Evolutionary conservation across 2,329 filamentous ascomycete species (phyloP), one percentile per base, ranked within the genome.

Genomic region (Claviceps purpurea): DNA sequence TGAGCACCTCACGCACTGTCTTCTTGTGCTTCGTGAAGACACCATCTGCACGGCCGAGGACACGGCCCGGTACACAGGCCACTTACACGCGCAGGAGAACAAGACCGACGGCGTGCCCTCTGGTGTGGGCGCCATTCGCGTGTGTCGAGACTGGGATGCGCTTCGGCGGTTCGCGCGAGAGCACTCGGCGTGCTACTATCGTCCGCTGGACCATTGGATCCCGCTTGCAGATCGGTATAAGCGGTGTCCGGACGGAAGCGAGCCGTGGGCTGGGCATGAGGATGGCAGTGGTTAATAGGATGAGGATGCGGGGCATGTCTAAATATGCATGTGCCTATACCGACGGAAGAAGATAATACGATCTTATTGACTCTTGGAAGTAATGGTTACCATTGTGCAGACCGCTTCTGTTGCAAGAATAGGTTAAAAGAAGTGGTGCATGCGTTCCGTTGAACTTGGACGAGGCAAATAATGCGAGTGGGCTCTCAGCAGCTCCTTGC

Each of bases 21-120:
- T 65, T 3, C 59, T 64, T 46, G 51, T 51, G 7, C 51, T 65
- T n/a, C 60, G 63, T 8, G 45, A 59, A 8, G 58, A 65, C 50
- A 56, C 64, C 50, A 50, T 64, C 2, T 65, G 64, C 54, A 50
- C 63, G 47, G 63, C 63, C 4, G 63, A 65, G 48, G 64, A 65
- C 49, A 63, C 61, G 16, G 62, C 62, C 6, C 57, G 58, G 4
- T 58, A 57, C 42, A 59, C 64, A 7, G 56, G 57, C 5, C 46
- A 46, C 2, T n/a, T 34, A 30, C 38, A 45, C 20, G 20, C 26
- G 1, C 16, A 37, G 20, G 41, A 26, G 41, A 51, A 51, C 37
- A 37, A 38, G 7, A 51, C 49, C 4, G 54, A 57, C 30, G 10
- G 41, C 8, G 43, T 45, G n/a, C 24, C 44, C 24, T 57, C 55